phyloP scores from a whole-genome alignment of 257 asterid genomes.

The Solanum gandarillasii region DNA sequence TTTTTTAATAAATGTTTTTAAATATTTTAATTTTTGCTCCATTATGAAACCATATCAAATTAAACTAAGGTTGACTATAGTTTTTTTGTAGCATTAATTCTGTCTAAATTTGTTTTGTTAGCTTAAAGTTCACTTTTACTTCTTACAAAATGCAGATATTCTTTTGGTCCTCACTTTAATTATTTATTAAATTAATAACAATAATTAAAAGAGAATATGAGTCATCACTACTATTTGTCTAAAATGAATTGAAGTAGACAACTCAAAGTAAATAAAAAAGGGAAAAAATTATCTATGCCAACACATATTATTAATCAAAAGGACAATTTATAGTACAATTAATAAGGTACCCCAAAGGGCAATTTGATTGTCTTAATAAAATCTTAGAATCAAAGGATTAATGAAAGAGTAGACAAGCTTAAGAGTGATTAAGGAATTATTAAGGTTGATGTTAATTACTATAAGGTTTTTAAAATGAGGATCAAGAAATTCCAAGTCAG shows the following conservation, averaged over 20 bases:
- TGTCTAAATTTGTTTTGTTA: slow-evolving; percentile 1
- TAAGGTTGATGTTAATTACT: neutral
- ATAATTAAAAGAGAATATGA: neutral
- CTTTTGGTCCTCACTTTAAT: neutral
- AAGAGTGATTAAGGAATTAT: slow-evolving; percentile 8
- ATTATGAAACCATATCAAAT: neutral
- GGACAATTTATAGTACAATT: neutral
- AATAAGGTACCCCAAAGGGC: neutral
- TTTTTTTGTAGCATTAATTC: neutral
- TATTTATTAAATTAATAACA: neutral
- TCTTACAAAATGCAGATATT: neutral
- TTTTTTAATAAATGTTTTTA: neutral
- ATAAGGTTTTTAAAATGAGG: neutral
- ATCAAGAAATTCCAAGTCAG: neutral
- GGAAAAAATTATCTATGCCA: neutral
- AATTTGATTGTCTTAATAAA: neutral
- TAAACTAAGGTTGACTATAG: neutral
- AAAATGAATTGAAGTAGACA: neutral
- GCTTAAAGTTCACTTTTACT: slow-evolving; percentile 9
- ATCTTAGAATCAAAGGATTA: neutral
- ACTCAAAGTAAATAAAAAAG: neutral
- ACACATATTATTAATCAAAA: neutral
- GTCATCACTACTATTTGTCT: neutral
- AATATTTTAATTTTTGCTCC: neutral
- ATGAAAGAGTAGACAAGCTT: neutral